Conservation (phyloP, 108 stramenopile species). For the Parietichytrium sp. region DNA sequence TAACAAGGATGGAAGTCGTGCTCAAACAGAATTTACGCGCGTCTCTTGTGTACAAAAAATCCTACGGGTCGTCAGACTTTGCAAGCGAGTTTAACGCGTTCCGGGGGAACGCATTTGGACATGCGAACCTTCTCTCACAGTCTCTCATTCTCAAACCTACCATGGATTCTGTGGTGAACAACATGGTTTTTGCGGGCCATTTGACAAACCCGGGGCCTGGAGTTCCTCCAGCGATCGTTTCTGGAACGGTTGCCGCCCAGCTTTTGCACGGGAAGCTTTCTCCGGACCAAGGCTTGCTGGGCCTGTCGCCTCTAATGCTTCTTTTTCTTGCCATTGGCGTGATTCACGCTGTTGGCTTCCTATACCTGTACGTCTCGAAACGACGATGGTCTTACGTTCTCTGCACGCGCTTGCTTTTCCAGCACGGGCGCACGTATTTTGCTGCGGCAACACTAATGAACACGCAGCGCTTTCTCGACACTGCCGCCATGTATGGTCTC, state of each 20-base stretch:
- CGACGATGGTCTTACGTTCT: neutral
- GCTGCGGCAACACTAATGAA: conserved; percentile 23
- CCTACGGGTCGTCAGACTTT: neutral
- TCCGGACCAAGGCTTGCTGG: neutral
- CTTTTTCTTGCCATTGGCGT: neutral
- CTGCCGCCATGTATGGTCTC: conserved; percentile 26
- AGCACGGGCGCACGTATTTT: conserved; percentile 28
- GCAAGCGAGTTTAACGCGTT: neutral
- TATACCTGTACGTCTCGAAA: too few species aligned
- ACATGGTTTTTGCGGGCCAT: conserved; percentile 29
- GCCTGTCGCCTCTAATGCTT: too few species aligned
- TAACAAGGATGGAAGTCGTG: neutral
- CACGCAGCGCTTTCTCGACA: neutral
- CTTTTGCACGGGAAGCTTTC: neutral
- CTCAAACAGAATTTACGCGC: neutral
- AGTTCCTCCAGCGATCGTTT: conserved; percentile 21
- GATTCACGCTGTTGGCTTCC: neutral
- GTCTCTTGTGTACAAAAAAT: neutral
- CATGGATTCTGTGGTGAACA: neutral
- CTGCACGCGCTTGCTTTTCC: neutral
- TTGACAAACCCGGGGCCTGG: conserved; percentile 24
- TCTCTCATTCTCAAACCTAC: conserved; percentile 35
- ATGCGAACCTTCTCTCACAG: neutral
- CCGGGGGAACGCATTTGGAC: conserved; percentile 14
- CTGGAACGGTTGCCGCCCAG: neutral